These are phyloP conservation scores for Salix caprea DNA, from an alignment of 345 rosid genomes.

Conservation along the genomic window DNA sequence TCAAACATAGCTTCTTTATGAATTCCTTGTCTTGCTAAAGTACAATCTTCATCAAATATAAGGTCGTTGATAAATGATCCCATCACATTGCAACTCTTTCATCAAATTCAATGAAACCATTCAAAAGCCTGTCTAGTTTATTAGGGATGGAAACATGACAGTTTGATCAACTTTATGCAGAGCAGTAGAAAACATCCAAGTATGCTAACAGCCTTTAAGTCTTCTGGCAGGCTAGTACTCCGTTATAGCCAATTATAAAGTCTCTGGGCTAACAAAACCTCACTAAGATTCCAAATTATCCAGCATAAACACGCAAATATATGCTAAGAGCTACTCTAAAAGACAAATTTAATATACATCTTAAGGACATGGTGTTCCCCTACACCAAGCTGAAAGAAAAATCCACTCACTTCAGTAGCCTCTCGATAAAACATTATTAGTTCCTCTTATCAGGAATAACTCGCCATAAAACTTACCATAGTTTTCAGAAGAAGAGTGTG, in stretches of 20 bases:
- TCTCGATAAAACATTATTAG: background rate
- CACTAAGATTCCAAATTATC: background rate
- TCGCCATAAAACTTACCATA: background rate
- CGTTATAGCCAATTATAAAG: background rate
- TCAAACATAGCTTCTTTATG: too few relatives aligned
- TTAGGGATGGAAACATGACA: too few relatives aligned
- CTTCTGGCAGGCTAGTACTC: background rate
- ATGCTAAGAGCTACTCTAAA: background rate
- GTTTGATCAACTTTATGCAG: too few relatives aligned
- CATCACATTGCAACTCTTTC: background rate
- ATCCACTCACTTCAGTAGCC: background rate
- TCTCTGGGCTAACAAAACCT: background rate
- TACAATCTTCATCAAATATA: background rate
- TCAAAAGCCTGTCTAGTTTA: background rate
- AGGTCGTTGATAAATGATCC: background rate
- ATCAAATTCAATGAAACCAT: background rate
- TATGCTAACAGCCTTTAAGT: background rate
- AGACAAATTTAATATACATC: background rate
- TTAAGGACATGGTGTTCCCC: background rate
- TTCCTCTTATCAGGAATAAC: background rate
- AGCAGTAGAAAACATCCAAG: background rate
- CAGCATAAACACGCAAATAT: background rate
- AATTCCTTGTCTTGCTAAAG: background rate
- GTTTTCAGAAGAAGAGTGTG: background rate
- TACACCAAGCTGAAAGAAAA: background rate